Percentiles rank a stretch among this genome's conserved stretches.
Evolutionary conservation across 495 filamentous ascomycete species (phyloP).

Genomic region (Hypomontagnella submonticulosa): DNA sequence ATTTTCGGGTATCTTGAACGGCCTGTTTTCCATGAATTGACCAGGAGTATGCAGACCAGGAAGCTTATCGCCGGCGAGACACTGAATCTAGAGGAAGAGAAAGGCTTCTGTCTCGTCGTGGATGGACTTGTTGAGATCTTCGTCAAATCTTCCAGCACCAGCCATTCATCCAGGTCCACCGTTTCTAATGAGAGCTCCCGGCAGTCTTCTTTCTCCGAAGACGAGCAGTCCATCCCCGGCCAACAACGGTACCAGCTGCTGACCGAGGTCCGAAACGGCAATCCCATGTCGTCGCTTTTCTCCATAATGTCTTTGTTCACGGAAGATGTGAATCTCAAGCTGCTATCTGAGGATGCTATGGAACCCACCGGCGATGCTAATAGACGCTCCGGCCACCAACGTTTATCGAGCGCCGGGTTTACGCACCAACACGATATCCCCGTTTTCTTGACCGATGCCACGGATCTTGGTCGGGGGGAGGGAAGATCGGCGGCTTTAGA

Average conservation of each 20-base stretch:
- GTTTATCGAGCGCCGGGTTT: conserved; percentile 59
- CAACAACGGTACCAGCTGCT: conserved; percentile 86
- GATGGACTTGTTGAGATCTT: conserved; percentile 98
- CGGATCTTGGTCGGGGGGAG: conserved; percentile 13
- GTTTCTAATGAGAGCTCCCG: conserved; percentile 28
- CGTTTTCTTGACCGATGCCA: conserved; percentile 28
- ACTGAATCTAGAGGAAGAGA: conserved; percentile 92
- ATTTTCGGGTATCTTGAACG: conserved; percentile 98
- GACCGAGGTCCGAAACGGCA: conserved; percentile 97
- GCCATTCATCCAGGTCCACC: conserved; percentile 48
- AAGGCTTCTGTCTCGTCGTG: conserved; percentile 96
- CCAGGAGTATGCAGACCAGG: conserved; percentile 95
- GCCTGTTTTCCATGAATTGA: conserved; percentile 96
- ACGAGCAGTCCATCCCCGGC: conserved; percentile 66
- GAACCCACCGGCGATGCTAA: conserved; percentile 16
- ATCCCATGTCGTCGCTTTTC: conserved; percentile 97
- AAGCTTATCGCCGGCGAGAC: conserved; percentile 97
- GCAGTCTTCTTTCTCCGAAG: conserved; percentile 69
- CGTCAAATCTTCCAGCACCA: conserved; percentile 84
- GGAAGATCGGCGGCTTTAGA: conserved; percentile 24
- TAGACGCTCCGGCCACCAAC: conserved; percentile 39
- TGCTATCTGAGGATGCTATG: conserved; percentile 37
- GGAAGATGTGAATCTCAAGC: conserved; percentile 84
- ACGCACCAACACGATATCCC: conserved; percentile 55
- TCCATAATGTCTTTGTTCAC: conserved; percentile 97